Conservation (phyloP, 225 moss, liverwort and hornwort species). For the Polytrichum commune region DNA sequence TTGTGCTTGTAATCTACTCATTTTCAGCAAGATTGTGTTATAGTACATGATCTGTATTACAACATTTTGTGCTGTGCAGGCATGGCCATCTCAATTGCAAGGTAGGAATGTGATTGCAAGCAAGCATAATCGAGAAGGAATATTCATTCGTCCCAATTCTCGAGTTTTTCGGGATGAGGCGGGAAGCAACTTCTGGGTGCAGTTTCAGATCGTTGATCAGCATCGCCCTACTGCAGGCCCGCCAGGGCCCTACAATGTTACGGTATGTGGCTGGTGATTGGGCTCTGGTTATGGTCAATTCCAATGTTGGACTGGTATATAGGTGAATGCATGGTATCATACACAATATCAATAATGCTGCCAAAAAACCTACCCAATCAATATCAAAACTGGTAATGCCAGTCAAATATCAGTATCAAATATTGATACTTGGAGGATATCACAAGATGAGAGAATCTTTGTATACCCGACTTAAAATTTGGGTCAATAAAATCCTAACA, state of each 20-base stretch:
- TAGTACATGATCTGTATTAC: constrained; percentile 4
- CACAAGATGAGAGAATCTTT: too few species aligned
- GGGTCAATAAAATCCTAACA: too few species aligned
- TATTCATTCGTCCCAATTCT: constrained; percentile 66
- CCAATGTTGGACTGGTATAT: too few species aligned
- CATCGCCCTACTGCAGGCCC: constrained; percentile 39
- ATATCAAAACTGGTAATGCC: too few species aligned
- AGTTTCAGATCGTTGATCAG: constrained; percentile 83
- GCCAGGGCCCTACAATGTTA: constrained; percentile 70
- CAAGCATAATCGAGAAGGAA: constrained; percentile 75
- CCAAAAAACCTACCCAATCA: too few species aligned
- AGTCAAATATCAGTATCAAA: too few species aligned
- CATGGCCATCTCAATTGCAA: constrained; percentile 93
- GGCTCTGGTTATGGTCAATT: too few species aligned
- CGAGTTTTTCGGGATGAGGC: constrained; percentile 83
- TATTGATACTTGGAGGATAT: too few species aligned
- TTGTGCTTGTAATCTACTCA: too few species aligned
- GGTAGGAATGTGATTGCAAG: constrained; percentile 88
- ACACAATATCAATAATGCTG: too few species aligned
- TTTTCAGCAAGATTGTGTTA: not conserved
- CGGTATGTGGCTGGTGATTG: constrained; percentile 39
- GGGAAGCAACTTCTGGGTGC: constrained; percentile 82
- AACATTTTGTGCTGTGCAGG: constrained; percentile 31
- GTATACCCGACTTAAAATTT: too few species aligned
- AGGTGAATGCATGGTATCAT: too few species aligned